Evolutionary conservation across 257 asterid genomes (phyloP), one percentile per base, ranked within the genome.

Genomic region (Solanum rostratum): DNA sequence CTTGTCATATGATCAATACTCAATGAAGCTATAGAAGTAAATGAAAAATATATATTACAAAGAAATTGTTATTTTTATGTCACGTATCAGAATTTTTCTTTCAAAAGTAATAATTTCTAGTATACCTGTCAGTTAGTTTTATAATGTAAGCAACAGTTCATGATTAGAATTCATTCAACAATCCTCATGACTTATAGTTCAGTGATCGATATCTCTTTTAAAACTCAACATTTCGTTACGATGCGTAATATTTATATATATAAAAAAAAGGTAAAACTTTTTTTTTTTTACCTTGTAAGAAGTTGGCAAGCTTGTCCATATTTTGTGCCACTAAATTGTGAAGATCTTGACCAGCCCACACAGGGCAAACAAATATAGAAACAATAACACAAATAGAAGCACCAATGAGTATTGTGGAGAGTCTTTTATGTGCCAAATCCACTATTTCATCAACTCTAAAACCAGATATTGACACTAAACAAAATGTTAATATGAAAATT

Each of bases 291-390:
- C 98, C 96, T 90, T 93, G 89, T 62, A 94, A 83, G 88, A 89
- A 91, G 50, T 46, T 83, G 14, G 92, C 97, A n/a, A 94, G 93
- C 63, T 86, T 90, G 6, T 91, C 90, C 13, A 93, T 84, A 81
- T 92, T 89, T 7, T 81, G 41, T 39, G 96, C 96, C 0, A 92
- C 90, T 4, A 91, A 95, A 11, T 85, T 81, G 88, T 93, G 97
- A 46, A 93, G 98, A 86, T 94, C 98, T 66, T 91, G 89, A 22
- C 98, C 98, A 7, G 98, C 93, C 97, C 98, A 94, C 0, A 93
- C 97, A 10, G 98, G 98, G 43, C 62, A 92, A 2, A 93, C 88
- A 13, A 90, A 73, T 73, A 92, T 87, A 45, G 96, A 94, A 11
- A 94, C 88, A 5, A 91, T 33, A 29, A 94, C 81, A 82, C 95